These are phyloP conservation scores for Pichia rugopelliculosa DNA, from an alignment of 805 yeast species.

Conservation along the genomic window DNA sequence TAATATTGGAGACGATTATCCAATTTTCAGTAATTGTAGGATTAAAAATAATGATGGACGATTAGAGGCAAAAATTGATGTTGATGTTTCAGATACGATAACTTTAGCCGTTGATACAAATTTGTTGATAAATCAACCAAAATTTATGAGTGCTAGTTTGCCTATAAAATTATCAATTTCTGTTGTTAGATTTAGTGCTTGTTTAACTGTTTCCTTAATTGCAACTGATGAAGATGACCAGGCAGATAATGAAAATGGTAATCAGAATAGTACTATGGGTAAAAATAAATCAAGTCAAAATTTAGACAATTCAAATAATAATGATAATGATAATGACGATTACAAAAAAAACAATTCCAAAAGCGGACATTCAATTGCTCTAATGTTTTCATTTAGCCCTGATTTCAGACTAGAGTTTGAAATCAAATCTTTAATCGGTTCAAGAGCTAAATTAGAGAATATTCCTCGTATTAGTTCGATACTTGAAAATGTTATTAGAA, in stretches of 20 bases:
- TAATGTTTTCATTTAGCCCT: conserved; percentile 86
- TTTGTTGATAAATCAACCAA: conserved; percentile 71
- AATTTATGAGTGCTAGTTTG: conserved; percentile 74
- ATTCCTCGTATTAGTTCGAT: conserved; percentile 85
- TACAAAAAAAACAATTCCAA: conserved; percentile 1
- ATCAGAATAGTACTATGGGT: background rate
- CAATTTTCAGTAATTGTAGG: conserved; percentile 89
- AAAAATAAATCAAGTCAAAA: background rate
- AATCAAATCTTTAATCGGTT: conserved; percentile 84
- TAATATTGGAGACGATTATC: conserved; percentile 91
- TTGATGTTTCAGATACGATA: conserved; percentile 78
- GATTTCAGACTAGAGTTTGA: conserved; percentile 86
- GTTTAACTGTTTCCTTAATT: conserved; percentile 69
- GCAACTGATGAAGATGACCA: conserved; percentile 28
- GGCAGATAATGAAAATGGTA: conserved; percentile 7
- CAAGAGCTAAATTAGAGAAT: conserved; percentile 84
- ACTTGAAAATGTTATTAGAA: conserved; percentile 72
- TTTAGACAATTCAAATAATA: conserved; percentile 2
- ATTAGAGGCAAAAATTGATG: conserved; percentile 82
- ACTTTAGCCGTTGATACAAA: conserved; percentile 82
- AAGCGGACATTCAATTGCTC: conserved; percentile 40
- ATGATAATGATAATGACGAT: background rate
- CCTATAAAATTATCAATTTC: conserved; percentile 85
- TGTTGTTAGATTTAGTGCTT: conserved; percentile 84
- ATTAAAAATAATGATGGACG: conserved; percentile 48